Percentiles rank a stretch among this genome's conserved stretches.
phyloP scores from a whole-genome alignment of 2,329 filamentous ascomycete species.

The Gremmenia infestans region DNA sequence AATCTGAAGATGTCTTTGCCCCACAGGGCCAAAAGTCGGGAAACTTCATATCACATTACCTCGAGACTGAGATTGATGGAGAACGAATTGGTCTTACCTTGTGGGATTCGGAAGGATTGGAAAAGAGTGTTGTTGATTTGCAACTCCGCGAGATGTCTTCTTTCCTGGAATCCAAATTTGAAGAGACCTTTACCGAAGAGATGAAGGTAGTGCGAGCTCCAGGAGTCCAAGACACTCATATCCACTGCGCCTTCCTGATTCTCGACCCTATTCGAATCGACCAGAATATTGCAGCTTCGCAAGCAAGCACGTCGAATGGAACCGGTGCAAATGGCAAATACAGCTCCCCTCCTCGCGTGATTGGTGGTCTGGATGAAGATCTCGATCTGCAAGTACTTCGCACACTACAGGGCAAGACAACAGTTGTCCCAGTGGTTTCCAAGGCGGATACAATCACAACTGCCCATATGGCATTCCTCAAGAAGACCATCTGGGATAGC shows the following conservation, averaged over 20 bases:
- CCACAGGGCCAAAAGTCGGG: constrained; percentile 35
- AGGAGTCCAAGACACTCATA: constrained; percentile 91
- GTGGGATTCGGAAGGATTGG: constrained; percentile 93
- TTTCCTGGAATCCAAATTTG: constrained; percentile 96
- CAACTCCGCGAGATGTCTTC: constrained; percentile 86
- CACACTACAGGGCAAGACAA: constrained; percentile 86
- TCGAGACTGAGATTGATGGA: constrained; percentile 90
- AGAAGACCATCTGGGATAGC: constrained; percentile 84
- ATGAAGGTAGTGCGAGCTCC: constrained; percentile 95
- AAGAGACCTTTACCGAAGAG: constrained; percentile 95
- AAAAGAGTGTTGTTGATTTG: constrained; percentile 91
- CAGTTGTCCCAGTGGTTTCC: constrained; percentile 89
- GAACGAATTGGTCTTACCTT: constrained; percentile 89
- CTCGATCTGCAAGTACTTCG: constrained; percentile 88
- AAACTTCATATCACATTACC: constrained; percentile 80
- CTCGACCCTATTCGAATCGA: constrained; percentile 85
- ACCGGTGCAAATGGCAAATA: constrained; percentile 46
- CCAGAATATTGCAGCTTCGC: constrained; percentile 67
- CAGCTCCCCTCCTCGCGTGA: constrained; percentile 36
- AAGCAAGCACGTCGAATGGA: constrained; percentile 48
- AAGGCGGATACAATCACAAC: constrained; percentile 97
- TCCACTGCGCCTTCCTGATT: constrained; percentile 90
- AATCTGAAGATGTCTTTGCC: constrained; percentile 51
- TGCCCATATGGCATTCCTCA: constrained; percentile 87
- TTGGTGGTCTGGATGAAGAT: constrained; percentile 77